A percentile compares a stretch with the other conserved stretches of the same genome.
phyloP scores from a whole-genome alignment of 2,329 filamentous ascomycete species.

The Teratosphaeria viscida region DNA sequence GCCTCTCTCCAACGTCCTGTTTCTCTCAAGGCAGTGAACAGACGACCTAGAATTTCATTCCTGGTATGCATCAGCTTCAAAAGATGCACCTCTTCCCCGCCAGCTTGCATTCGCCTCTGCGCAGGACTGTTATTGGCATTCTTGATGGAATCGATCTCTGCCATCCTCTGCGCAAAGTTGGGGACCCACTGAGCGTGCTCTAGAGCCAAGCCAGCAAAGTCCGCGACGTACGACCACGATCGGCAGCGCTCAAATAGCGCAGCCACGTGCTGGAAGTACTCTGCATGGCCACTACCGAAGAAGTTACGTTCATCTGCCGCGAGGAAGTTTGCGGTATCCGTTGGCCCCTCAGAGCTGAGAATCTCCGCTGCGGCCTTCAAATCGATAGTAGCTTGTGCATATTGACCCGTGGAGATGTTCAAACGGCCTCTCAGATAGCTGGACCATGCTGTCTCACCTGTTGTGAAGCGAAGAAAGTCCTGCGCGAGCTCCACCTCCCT shows the following conservation, averaged over 20 bases:
- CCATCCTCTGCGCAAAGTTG: slow-evolving; percentile 11
- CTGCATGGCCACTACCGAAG: slow-evolving; percentile 63
- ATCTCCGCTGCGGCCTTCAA: slow-evolving; percentile 51
- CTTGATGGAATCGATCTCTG: slow-evolving; percentile 19
- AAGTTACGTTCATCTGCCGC: slow-evolving; percentile 60
- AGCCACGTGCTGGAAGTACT: slow-evolving; percentile 80
- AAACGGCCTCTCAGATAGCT: slow-evolving; percentile 78
- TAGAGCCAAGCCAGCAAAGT: slow-evolving; percentile 54
- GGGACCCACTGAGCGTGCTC: slow-evolving; percentile 11
- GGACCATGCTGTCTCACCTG: slow-evolving; percentile 42
- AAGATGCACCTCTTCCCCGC: slow-evolving; percentile 25
- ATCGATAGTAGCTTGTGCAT: slow-evolving; percentile 58
- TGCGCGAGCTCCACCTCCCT: slow-evolving; percentile 41
- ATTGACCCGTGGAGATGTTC: slow-evolving; percentile 62
- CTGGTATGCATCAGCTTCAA: slow-evolving; percentile 31
- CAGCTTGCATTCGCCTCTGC: slow-evolving; percentile 15
- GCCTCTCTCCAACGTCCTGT: slow-evolving; percentile 74
- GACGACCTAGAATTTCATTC: slow-evolving; percentile 65
- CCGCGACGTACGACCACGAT: slow-evolving; percentile 68
- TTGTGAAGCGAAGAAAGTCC: slow-evolving; percentile 56
- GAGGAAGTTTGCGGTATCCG: slow-evolving; percentile 51
- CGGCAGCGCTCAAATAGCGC: slow-evolving; percentile 69
- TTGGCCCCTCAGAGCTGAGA: slow-evolving; percentile 15
- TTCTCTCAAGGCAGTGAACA: slow-evolving; percentile 73
- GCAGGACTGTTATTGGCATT: slow-evolving; percentile 19